phyloP scores from a whole-genome alignment of 1,284 basidiomycete genomes.

The Cryptococcus sp. region DNA sequence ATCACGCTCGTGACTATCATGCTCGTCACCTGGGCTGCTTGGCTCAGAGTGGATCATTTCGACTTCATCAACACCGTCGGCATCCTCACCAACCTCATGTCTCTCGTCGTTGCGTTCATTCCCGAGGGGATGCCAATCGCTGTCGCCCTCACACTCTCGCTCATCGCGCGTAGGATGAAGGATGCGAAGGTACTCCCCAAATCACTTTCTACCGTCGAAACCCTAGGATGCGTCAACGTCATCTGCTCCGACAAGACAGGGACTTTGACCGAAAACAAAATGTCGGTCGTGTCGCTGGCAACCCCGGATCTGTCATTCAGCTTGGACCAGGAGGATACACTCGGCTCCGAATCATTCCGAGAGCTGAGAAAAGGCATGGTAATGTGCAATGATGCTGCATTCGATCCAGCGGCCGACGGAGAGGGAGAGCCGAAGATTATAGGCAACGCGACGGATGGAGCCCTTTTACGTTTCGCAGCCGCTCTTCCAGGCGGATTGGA shows the following conservation, averaged over 20 bases:
- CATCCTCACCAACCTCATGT: constrained; percentile 60
- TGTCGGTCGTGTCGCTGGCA: constrained; percentile 67
- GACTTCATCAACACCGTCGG: constrained; percentile 59
- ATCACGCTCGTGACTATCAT: constrained; percentile 14
- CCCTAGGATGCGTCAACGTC: constrained; percentile 83
- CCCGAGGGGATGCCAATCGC: constrained; percentile 58
- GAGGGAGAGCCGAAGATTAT: constrained; percentile 56
- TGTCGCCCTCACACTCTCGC: constrained; percentile 54
- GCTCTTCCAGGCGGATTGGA: constrained; percentile 34
- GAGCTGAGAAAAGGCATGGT: constrained; percentile 3
- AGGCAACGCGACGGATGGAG: constrained; percentile 64
- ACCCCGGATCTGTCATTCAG: constrained; percentile 47
- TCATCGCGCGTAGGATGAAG: constrained; percentile 57
- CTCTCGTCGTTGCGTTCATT: constrained; percentile 60
- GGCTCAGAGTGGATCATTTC: constrained; percentile 53
- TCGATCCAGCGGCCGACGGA: constrained; percentile 51
- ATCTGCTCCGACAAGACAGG: constrained; percentile 63
- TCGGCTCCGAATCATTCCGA: constrained; percentile 11
- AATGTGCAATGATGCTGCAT: constrained; percentile 63
- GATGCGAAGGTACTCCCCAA: constrained; percentile 60
- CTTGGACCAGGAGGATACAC: constrained; percentile 18
- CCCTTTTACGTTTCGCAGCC: constrained; percentile 61
- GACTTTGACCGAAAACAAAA: constrained; percentile 95
- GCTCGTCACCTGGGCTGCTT: constrained; percentile 56
- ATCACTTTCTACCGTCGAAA: constrained; percentile 88